Percentiles rank a stretch among this genome's conserved stretches.
phyloP scores from a whole-genome alignment of 169 alveolate species.

The Plasmodium coatneyi region DNA sequence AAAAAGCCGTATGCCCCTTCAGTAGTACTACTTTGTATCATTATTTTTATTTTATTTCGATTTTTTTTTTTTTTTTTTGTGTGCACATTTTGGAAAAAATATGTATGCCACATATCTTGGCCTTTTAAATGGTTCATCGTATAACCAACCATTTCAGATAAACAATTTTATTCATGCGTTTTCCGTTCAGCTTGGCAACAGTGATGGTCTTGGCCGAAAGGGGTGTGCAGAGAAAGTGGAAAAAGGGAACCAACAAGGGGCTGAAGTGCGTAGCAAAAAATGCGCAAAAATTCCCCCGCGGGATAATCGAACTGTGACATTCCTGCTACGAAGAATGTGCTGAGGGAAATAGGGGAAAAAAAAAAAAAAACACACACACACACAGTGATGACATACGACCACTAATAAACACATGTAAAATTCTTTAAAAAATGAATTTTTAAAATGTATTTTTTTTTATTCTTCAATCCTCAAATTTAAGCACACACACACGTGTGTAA shows the following conservation, averaged over 20 bases:
- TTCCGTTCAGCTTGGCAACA: neutral
- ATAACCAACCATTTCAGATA: slow-evolving; percentile 28
- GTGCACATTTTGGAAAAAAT: slow-evolving; percentile 31
- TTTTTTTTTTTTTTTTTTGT: slow-evolving; percentile 5
- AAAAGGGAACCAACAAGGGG: neutral
- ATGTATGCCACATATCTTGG: slow-evolving; percentile 12
- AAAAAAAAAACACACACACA: neutral
- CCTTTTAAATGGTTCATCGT: slow-evolving; percentile 13
- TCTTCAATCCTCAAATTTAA: neutral
- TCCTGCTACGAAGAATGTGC: neutral
- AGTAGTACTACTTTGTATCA: neutral
- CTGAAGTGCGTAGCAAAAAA: neutral
- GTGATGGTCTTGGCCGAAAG: neutral
- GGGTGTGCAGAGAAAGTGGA: neutral
- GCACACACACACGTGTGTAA: neutral
- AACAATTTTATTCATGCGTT: neutral
- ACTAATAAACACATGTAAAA: neutral
- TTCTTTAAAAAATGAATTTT: neutral
- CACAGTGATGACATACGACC: neutral
- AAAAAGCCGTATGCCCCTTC: neutral
- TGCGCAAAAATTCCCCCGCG: neutral
- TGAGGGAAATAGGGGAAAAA: neutral
- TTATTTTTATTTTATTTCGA: too few relatives aligned
- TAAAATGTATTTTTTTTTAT: too few relatives aligned
- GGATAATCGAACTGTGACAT: neutral